These are phyloP conservation scores for Phoenix roebelenii DNA, from an alignment of 176 grass and related monocot species.

Conservation along the genomic window DNA sequence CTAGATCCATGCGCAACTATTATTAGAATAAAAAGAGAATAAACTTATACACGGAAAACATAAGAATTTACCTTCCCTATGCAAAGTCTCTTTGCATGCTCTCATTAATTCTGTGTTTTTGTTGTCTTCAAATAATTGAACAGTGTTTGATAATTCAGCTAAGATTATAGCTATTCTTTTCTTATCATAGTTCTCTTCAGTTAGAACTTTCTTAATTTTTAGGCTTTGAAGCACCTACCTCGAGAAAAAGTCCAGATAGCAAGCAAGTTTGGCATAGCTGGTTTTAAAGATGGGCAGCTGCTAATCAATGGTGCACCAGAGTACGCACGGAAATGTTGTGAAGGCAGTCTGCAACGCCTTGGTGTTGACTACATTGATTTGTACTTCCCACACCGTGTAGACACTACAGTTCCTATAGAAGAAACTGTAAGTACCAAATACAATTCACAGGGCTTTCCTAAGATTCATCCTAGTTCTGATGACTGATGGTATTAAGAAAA, in stretches of 20 bases:
- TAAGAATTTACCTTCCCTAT: neutral
- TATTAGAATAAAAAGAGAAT: no score
- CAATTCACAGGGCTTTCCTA: no score
- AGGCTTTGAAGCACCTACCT: conserved; percentile 58
- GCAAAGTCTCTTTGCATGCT: conserved; percentile 4
- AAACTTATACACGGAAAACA: no score
- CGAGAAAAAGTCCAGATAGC: conserved; percentile 63
- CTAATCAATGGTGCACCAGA: conserved; percentile 51
- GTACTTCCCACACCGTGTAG: conserved; percentile 69
- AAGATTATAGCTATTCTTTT: no score
- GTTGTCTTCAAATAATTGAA: neutral
- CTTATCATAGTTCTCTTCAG: no score
- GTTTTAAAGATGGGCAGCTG: conserved; percentile 25
- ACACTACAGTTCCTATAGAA: conserved; percentile 73
- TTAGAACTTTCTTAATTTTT: conserved; percentile 6
- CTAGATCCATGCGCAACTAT: no score
- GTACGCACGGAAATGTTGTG: conserved; percentile 48
- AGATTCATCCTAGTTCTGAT: no score
- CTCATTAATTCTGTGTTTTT: neutral
- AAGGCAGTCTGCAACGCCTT: conserved; percentile 48
- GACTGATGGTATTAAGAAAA: no score
- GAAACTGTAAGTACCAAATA: conserved; percentile 43
- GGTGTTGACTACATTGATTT: conserved; percentile 76
- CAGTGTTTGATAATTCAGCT: no score
- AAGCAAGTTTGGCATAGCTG: conserved; percentile 64